phyloP scores from a whole-genome alignment of 192 early-diverging fungal genomes.

The Linnemannia elongata region DNA sequence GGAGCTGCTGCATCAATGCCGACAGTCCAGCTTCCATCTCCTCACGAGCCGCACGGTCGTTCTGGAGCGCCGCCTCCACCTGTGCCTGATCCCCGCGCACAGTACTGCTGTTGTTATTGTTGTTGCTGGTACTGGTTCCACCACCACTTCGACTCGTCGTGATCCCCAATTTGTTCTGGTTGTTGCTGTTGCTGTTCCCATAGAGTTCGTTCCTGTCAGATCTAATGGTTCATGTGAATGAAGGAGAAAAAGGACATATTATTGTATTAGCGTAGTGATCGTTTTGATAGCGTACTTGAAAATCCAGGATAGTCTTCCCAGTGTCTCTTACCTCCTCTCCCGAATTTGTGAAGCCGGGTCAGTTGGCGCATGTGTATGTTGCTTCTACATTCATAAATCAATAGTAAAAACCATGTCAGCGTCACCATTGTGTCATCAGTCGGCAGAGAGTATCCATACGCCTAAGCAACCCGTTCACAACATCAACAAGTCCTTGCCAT shows the following conservation, averaged over 20 bases:
- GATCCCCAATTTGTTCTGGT: background rate
- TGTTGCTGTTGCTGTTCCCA: background rate
- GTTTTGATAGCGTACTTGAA: background rate
- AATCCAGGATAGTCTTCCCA: background rate
- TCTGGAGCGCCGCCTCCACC: slow-evolving; percentile 44
- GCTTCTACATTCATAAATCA: background rate
- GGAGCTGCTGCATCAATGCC: slow-evolving; percentile 37
- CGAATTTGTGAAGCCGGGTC: background rate
- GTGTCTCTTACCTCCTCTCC: background rate
- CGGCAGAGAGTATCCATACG: background rate
- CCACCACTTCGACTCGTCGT: background rate
- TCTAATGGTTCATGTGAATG: background rate
- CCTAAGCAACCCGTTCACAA: background rate
- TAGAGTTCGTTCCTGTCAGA: background rate
- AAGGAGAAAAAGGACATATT: too few relatives aligned
- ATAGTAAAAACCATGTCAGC: background rate
- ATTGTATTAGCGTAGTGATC: background rate
- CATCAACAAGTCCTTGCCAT: background rate
- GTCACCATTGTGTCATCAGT: too few relatives aligned
- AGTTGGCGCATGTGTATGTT: background rate
- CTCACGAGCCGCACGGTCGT: slow-evolving; percentile 44
- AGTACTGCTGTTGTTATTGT: background rate
- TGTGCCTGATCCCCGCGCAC: slow-evolving; percentile 18
- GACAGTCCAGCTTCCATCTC: slow-evolving; percentile 48
- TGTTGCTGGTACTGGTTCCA: background rate